Base-by-base conservation (phyloP, 495 filamentous ascomycete genomes). In the Neurospora sp. region DNA sequence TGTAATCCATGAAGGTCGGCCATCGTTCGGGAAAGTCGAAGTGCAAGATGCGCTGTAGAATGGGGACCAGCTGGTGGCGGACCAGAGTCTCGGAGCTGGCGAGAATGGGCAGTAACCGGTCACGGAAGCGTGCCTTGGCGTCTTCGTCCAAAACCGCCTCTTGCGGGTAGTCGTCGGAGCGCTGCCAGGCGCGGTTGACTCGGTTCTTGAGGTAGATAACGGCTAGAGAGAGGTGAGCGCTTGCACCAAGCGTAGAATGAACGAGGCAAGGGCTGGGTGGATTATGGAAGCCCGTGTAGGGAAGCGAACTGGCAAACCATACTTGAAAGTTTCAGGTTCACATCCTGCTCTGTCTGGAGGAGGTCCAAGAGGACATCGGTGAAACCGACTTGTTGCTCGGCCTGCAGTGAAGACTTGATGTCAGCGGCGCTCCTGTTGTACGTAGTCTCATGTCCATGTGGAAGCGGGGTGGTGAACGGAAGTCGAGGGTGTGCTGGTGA, bases 141-240 rank as follows among this genome's bases (percentile, higher is more conserved):
- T 91, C 88, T 76, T 98, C 95, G 72, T 92, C 86, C 80, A 99
- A 96, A 68, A 89, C 77, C 84, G 89, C 79, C 82, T 88, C 83
- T 78, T 85, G 77, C 70, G 83, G 87, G 76, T 86, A 85, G 76
- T 97, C 93, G 76, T 97, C 93, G 78, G 87, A 86, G 68, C 87
- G 88, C 41, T 90, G 85, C 96, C 96, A 99, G 71, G 92, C 94
- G 78, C 94, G 91, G 79, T 89, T 93, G 79, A 97, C 92, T 78
- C 94, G 91, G 82, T 98, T 97, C 85, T 99, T 99, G 79, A 99
- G 87, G 83, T 98, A 99, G 73, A 99, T 92, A 79, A 94, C 96
- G 76, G 95, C 96, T 99, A 79, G 59, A 70, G 39, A 45, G 39
- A 71, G 10, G 69, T 79, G 40, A 79, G 74, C 70, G 40, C 31